A percentile compares a stretch with the other conserved stretches of the same genome.
Conservation (phyloP, 2,329 filamentous ascomycete species). For the Pezicula neosporulosa region DNA sequence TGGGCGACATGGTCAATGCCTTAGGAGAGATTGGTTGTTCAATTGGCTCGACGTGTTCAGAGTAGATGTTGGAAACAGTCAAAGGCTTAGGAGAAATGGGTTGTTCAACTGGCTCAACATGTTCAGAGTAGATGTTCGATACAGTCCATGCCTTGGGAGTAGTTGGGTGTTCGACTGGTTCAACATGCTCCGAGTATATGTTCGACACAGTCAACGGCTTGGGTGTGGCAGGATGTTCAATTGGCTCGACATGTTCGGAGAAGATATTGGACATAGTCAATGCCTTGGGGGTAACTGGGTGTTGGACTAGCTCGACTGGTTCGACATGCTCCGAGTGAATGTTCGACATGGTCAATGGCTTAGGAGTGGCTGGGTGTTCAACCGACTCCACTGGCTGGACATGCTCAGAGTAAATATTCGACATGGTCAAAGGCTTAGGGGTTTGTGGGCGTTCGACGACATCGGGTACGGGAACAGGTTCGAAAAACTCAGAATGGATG, state of each 20-base stretch:
- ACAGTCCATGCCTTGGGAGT: background rate
- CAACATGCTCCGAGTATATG: slow-evolving; percentile 43
- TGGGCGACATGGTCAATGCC: slow-evolving; percentile 1
- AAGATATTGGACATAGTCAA: slow-evolving; percentile 41
- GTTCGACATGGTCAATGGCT: background rate
- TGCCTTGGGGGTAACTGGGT: slow-evolving; percentile 1
- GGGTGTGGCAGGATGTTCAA: background rate
- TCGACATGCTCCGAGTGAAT: slow-evolving; percentile 1
- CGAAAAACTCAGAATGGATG: background rate
- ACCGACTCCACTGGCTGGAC: slow-evolving; percentile 34
- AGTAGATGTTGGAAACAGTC: background rate
- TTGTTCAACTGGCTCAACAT: slow-evolving; percentile 8
- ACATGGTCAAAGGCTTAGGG: slow-evolving; percentile 30
- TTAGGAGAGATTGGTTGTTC: background rate
- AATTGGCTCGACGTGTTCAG: background rate
- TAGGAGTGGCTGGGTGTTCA: background rate
- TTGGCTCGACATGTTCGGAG: slow-evolving; percentile 39
- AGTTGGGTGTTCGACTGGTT: slow-evolving; percentile 21
- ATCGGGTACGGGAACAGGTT: background rate
- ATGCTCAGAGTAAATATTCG: slow-evolving; percentile 39
- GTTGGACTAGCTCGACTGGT: slow-evolving; percentile 34
- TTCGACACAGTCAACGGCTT: slow-evolving; percentile 37
- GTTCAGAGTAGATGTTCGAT: background rate
- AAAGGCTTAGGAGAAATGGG: background rate
- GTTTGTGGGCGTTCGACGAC: background rate